phyloP scores from a whole-genome alignment of 2,329 filamentous ascomycete species.

The Diplodia seriata region DNA sequence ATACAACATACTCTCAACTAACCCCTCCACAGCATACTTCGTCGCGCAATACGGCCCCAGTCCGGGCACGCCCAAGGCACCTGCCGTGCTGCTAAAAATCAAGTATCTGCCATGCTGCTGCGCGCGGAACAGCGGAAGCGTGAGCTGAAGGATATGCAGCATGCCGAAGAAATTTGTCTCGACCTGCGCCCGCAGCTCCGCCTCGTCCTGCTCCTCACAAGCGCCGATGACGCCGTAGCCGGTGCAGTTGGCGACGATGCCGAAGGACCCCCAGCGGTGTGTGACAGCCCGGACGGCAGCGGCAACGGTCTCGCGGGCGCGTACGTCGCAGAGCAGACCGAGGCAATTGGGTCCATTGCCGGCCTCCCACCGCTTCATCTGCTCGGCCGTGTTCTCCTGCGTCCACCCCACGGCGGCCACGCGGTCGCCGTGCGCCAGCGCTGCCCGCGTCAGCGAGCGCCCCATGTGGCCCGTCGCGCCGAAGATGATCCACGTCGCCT shows the following conservation, averaged over 20 bases:
- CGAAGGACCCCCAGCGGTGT: slow-evolving; percentile 69
- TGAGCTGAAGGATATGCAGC: slow-evolving; percentile 88
- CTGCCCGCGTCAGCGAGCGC: slow-evolving; percentile 83
- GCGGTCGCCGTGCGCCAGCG: slow-evolving; percentile 78
- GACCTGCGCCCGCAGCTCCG: slow-evolving; percentile 94
- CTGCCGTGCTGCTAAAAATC: slow-evolving; percentile 92
- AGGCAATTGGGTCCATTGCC: slow-evolving; percentile 69
- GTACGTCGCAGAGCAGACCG: slow-evolving; percentile 87
- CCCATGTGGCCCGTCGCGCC: slow-evolving; percentile 98
- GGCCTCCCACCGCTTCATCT: slow-evolving; percentile 68
- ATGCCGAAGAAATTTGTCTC: slow-evolving; percentile 98
- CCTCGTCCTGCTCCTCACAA: slow-evolving; percentile 95
- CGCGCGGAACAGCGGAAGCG: slow-evolving; percentile 83
- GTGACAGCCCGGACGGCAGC: slow-evolving; percentile 74
- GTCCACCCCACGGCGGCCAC: slow-evolving; percentile 87
- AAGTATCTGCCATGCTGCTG: slow-evolving; percentile 79
- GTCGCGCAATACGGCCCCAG: slow-evolving; percentile 94
- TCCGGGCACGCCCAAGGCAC: slow-evolving; percentile 90
- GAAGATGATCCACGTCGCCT: slow-evolving; percentile 93
- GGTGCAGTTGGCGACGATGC: slow-evolving; percentile 63
- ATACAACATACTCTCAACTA: slow-evolving; percentile 96
- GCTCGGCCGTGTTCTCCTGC: slow-evolving; percentile 74
- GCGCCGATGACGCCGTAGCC: slow-evolving; percentile 92
- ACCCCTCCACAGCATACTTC: slow-evolving; percentile 94
- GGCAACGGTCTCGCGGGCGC: slow-evolving; percentile 78